A percentile compares a stretch with the other conserved stretches of the same genome.
These are phyloP conservation scores for Nakazawaea pomicola DNA, from an alignment of 805 yeast species.

Conservation along the genomic window DNA sequence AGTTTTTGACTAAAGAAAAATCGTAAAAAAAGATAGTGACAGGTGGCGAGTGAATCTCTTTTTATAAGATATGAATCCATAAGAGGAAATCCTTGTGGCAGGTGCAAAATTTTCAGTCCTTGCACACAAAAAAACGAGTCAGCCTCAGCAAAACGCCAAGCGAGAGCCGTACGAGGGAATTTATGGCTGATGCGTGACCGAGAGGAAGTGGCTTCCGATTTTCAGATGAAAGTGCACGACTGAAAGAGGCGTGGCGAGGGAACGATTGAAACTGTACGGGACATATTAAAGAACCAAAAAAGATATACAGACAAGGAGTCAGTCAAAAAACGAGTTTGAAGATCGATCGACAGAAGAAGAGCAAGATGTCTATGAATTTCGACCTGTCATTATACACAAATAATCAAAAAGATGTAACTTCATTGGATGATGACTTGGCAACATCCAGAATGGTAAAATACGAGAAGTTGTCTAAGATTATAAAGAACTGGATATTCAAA, in stretches of 20 bases:
- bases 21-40: too few species aligned
- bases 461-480: constrained; percentile 27
- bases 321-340: not conserved
- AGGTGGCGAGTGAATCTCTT: not conserved
- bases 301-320: not conserved
- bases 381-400: constrained; percentile 16
- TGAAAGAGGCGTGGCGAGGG: not conserved
- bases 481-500: constrained; percentile 49
- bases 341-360: not conserved
- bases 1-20: too few species aligned
- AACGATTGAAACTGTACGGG: too few species aligned
- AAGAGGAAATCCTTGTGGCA: not conserved
- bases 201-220: not conserved
- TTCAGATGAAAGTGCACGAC: not conserved
- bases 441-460: constrained; percentile 50
- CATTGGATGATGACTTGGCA: constrained; percentile 59
- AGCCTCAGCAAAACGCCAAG: not conserved
- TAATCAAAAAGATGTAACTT: constrained; percentile 38
- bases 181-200: not conserved
- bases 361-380: constrained; percentile 7
- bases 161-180: not conserved
- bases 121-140: not conserved
- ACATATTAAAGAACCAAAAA: too few species aligned
- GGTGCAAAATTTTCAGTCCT: not conserved
- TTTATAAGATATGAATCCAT: not conserved